Evolutionary conservation across 2,329 filamentous ascomycete genomes (phyloP).

Genomic region (Aspergillus pseudonomiae): DNA sequence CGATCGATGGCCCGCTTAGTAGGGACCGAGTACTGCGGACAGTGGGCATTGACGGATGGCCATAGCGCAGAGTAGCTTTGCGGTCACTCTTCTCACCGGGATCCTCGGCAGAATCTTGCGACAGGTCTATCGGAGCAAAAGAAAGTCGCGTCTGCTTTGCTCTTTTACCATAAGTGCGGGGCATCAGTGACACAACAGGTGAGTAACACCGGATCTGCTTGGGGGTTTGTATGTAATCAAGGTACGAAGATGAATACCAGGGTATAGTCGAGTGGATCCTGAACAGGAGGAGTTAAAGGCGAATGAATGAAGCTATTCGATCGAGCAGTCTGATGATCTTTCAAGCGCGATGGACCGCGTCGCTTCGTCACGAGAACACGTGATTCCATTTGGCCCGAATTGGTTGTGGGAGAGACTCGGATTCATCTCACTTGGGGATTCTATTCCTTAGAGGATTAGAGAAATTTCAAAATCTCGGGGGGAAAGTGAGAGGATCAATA

Average conservation of each 20-base stretch:
- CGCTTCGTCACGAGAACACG: slow-evolving; percentile 25
- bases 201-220: neutral
- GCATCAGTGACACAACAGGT: slow-evolving; percentile 26
- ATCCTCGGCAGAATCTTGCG: slow-evolving; percentile 25
- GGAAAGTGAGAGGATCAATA: neutral
- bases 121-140: slow-evolving; percentile 41
- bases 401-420: neutral
- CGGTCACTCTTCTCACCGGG: slow-evolving; percentile 28
- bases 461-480: neutral
- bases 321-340: neutral
- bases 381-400: slow-evolving; percentile 16
- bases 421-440: neutral
- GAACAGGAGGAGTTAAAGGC: slow-evolving; percentile 7
- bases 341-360: slow-evolving; percentile 23
- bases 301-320: neutral
- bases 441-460: neutral
- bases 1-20: slow-evolving; percentile 8
- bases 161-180: slow-evolving; percentile 33
- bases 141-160: slow-evolving; percentile 47
- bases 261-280: neutral
- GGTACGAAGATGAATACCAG: neutral
- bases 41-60: slow-evolving; percentile 29
- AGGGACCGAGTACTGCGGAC: slow-evolving; percentile 15
- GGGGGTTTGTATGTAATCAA: neutral
- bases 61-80: slow-evolving; percentile 38